phyloP scores from a whole-genome alignment of 228 moss, liverwort and hornwort species.

The Sphagnum fallax region DNA sequence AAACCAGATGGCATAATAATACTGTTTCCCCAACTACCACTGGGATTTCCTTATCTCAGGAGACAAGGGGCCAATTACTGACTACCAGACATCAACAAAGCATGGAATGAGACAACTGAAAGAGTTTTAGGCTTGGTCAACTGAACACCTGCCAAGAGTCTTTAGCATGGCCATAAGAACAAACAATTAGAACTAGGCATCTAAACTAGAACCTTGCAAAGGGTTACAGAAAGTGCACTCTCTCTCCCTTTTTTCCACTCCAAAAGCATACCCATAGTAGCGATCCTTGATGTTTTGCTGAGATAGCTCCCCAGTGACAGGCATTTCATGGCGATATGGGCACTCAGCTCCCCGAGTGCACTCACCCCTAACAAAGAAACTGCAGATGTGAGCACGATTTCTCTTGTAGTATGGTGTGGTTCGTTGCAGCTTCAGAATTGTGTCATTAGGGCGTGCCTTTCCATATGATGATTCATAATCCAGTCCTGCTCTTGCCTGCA shows the following conservation, averaged over 20 bases:
- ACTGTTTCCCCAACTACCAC: too few relatives aligned
- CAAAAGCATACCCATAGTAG: conserved; percentile 75
- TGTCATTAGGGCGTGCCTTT: conserved; percentile 93
- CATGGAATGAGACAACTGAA: not conserved
- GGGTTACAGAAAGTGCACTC: not conserved
- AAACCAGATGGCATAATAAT: too few relatives aligned
- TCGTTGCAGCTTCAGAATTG: conserved; percentile 92
- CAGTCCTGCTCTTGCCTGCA: conserved; percentile 91
- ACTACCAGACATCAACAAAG: not conserved
- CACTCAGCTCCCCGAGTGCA: conserved; percentile 97
- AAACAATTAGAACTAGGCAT: not conserved
- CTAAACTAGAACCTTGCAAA: not conserved
- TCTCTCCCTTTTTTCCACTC: not conserved
- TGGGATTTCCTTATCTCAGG: too few relatives aligned
- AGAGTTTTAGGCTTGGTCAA: too few relatives aligned
- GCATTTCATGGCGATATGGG: conserved; percentile 97
- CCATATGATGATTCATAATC: conserved; percentile 96
- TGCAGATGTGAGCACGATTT: conserved; percentile 94
- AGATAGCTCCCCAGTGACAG: conserved; percentile 91
- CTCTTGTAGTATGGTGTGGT: conserved; percentile 99
- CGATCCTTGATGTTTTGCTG: conserved; percentile 99
- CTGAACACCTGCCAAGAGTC: too few relatives aligned
- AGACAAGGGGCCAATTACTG: too few relatives aligned
- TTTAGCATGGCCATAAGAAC: too few relatives aligned
- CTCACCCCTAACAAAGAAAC: conserved; percentile 94